Percentiles rank a stretch among this genome's conserved stretches.
Conservation (phyloP, 257 asterid genomes). For the Gentiana straminea region DNA sequence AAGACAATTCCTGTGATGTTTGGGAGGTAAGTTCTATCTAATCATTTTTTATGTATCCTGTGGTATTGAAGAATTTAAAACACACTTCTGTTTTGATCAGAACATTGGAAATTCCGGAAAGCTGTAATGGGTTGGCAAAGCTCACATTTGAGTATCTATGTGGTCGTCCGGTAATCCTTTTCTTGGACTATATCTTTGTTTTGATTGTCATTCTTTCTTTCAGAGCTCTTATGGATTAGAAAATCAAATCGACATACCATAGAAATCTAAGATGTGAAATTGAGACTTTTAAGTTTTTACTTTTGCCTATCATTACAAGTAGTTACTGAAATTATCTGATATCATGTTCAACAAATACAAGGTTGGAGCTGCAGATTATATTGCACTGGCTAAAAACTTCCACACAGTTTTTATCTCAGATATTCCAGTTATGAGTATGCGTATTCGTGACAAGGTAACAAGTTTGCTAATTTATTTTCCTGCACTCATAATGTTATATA, state of each 20-base stretch:
- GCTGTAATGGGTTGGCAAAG: slow-evolving; percentile 81
- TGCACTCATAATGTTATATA: background rate
- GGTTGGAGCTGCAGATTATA: slow-evolving; percentile 98
- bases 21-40: slow-evolving; percentile 48
- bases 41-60: background rate
- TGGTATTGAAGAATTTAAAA: slow-evolving; percentile 5
- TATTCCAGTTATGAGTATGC: slow-evolving; percentile 94
- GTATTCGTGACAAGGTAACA: slow-evolving; percentile 89
- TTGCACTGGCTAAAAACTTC: slow-evolving; percentile 67
- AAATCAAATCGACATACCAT: too few relatives aligned
- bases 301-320: background rate
- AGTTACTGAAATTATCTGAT: background rate
- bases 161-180: slow-evolving; percentile 62
- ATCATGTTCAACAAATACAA: slow-evolving; percentile 21
- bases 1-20: slow-evolving; percentile 83
- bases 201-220: too few relatives aligned
- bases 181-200: slow-evolving; percentile 1
- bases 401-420: slow-evolving; percentile 85
- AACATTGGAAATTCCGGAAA: slow-evolving; percentile 66
- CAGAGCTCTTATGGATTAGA: too few relatives aligned
- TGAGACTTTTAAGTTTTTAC: too few relatives aligned
- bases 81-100: slow-evolving; percentile 28
- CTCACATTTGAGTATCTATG: slow-evolving; percentile 79
- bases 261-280: too few relatives aligned
- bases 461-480: background rate